Evolutionary conservation across 169 alveolate genomes (phyloP).

Genomic region (Eimeria falciformis): DNA sequence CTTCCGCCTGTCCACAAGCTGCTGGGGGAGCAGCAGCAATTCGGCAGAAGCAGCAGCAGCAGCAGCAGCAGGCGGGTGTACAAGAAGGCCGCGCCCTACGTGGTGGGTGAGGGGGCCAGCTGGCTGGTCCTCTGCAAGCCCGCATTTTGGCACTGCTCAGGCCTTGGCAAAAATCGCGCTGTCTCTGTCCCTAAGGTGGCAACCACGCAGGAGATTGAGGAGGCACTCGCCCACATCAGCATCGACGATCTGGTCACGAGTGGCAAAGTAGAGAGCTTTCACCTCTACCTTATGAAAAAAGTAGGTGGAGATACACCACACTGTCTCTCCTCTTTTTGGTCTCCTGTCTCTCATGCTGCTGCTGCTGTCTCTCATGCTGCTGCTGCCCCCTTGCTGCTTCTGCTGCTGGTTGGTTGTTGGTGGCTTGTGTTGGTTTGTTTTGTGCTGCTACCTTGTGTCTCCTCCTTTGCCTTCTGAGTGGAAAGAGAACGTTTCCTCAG

Average conservation of each 20-base stretch:
- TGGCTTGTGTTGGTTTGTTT: neutral
- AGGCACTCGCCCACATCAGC: slow-evolving; percentile 80
- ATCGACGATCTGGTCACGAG: slow-evolving; percentile 80
- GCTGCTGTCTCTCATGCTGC: slow-evolving; percentile 11
- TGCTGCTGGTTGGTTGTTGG: neutral
- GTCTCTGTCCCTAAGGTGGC: slow-evolving; percentile 54
- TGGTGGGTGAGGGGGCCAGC: slow-evolving; percentile 81
- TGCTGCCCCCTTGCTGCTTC: no score
- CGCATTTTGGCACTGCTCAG: slow-evolving; percentile 86
- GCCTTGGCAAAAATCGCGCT: slow-evolving; percentile 78
- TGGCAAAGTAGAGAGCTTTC: slow-evolving; percentile 85
- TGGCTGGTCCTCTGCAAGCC: slow-evolving; percentile 86
- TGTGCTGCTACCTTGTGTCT: neutral
- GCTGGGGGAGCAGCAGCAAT: neutral
- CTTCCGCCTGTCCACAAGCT: neutral
- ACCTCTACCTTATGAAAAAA: slow-evolving; percentile 83
- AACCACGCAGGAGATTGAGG: slow-evolving; percentile 76
- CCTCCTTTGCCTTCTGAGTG: neutral
- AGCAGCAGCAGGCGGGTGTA: slow-evolving; percentile 61
- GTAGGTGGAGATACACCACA: neutral
- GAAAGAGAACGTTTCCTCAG: neutral
- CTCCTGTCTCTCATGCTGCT: no score
- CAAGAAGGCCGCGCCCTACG: slow-evolving; percentile 83
- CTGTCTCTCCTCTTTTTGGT: no score
- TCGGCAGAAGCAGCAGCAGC: slow-evolving; percentile 63